Conservation (phyloP, 31 red algal species). For the Bonnemaisonia californica region DNA sequence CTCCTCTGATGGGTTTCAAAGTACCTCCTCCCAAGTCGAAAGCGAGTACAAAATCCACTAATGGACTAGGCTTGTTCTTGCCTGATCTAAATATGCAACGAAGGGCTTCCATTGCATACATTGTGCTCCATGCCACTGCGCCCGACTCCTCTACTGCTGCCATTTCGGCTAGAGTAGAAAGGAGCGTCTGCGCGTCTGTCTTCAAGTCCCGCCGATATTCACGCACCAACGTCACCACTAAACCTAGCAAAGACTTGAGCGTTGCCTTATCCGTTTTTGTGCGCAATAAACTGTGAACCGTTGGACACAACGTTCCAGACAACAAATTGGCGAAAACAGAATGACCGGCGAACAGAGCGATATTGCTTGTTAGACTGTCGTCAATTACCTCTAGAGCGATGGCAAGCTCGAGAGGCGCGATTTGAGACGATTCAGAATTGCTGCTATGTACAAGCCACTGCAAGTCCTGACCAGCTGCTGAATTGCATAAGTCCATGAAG, state of each 20-base stretch:
- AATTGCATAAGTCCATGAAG: conserved; percentile 57
- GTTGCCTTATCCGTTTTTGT: conserved; percentile 17
- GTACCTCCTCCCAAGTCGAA: conserved; percentile 40
- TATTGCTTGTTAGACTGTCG: conserved; percentile 59
- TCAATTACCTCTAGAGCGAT: conserved; percentile 77
- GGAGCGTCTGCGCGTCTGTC: conserved; percentile 39
- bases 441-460: conserved; percentile 29
- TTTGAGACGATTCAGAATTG: not conserved
- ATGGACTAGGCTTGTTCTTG: conserved; percentile 11
- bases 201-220: conserved; percentile 46
- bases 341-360: conserved; percentile 58
- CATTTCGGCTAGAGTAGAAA: conserved; percentile 34
- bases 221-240: conserved; percentile 51
- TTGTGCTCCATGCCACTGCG: conserved; percentile 13
- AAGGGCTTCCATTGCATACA: conserved; percentile 64
- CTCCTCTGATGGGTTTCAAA: conserved; percentile 5
- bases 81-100: conserved; percentile 44
- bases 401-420: conserved; percentile 16
- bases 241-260: conserved; percentile 55
- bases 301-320: conserved; percentile 51
- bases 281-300: conserved; percentile 54
- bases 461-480: conserved; percentile 25
- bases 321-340: conserved; percentile 60
- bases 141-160: not conserved
- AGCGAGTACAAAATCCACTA: conserved; percentile 39